These are phyloP conservation scores for Sungouiozyma ichnusensis DNA, from an alignment of 805 yeast genomes.

Conservation along the genomic window DNA sequence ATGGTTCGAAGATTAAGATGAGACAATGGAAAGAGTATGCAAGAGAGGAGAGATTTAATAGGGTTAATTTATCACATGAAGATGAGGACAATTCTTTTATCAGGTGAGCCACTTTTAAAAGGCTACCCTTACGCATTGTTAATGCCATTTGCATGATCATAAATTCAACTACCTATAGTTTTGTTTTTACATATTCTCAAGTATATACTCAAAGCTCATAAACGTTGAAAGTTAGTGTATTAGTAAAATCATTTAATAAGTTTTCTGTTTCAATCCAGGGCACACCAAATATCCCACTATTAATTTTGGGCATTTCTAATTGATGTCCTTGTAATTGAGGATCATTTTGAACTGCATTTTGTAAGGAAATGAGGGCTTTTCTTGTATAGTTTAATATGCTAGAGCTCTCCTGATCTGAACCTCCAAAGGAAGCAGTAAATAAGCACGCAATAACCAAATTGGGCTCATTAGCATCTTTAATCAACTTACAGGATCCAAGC, in stretches of 20 bases:
- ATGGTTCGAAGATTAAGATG: conserved; percentile 80
- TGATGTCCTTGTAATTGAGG: conserved; percentile 7
- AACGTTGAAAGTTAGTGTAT: conserved; percentile 11
- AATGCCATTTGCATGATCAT: too few relatives aligned
- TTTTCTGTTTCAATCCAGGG: conserved; percentile 67
- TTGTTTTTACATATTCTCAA: not conserved
- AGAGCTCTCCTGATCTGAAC: conserved; percentile 32
- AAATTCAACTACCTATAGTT: not conserved
- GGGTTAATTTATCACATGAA: not conserved
- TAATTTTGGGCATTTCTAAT: conserved; percentile 64
- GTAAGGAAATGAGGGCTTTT: conserved; percentile 39
- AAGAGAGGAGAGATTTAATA: conserved; percentile 33
- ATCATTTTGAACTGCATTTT: not conserved
- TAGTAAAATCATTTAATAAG: conserved; percentile 29
- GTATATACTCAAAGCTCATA: conserved; percentile 25
- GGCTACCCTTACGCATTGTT: too few relatives aligned
- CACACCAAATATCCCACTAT: conserved; percentile 69
- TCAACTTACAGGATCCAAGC: conserved; percentile 37
- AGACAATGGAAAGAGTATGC: conserved; percentile 93
- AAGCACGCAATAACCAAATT: conserved; percentile 46
- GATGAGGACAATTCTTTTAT: not conserved
- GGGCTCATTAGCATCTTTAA: conserved; percentile 16
- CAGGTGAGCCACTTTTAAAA: too few relatives aligned
- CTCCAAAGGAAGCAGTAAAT: conserved; percentile 56
- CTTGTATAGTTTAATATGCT: conserved; percentile 44